Evolutionary conservation across 176 grass and related monocot genomes (phyloP).

Genomic region (Urochloa ruziziensis): DNA sequence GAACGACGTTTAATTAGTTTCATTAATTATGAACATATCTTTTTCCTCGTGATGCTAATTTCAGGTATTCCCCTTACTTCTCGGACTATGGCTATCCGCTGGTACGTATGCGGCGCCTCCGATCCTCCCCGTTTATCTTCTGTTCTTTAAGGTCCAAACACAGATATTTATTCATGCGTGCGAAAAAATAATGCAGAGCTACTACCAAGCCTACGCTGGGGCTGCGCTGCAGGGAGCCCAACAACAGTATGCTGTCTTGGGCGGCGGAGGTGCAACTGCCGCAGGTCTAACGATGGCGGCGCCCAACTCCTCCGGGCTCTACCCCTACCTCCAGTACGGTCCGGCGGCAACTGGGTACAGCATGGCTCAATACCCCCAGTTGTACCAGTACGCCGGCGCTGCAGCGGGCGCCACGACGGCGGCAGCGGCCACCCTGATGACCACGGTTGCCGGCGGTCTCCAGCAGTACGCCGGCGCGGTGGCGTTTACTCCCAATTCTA

Average conservation of each 20-base stretch:
- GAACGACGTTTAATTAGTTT: background rate
- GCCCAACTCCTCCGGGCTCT: background rate
- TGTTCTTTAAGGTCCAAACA: too few relatives aligned
- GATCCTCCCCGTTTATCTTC: too few relatives aligned
- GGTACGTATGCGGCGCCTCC: slow-evolving; percentile 20
- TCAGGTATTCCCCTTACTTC: slow-evolving; percentile 48
- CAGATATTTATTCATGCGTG: background rate
- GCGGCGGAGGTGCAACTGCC: background rate
- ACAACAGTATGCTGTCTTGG: slow-evolving; percentile 25
- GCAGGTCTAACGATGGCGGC: slow-evolving; percentile 24
- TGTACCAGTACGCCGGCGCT: slow-evolving; percentile 31
- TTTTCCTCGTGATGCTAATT: slow-evolving; percentile 4
- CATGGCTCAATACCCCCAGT: slow-evolving; percentile 38
- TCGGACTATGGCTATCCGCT: slow-evolving; percentile 38
- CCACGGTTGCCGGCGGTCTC: background rate
- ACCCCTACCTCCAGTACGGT: slow-evolving; percentile 36
- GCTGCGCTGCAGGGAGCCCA: slow-evolving; percentile 18
- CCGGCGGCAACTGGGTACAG: background rate
- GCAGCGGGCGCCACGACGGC: background rate
- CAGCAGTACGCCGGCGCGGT: slow-evolving; percentile 14
- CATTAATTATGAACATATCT: background rate
- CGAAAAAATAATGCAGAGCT: background rate
- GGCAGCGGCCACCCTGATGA: background rate
- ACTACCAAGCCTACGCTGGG: slow-evolving; percentile 14
- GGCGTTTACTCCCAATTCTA: slow-evolving; percentile 11